Evolutionary conservation across 352 stramenopile species (phyloP), one percentile per base, ranked within the genome.

Genomic region (Thalassiosira livingstoniorum): DNA sequence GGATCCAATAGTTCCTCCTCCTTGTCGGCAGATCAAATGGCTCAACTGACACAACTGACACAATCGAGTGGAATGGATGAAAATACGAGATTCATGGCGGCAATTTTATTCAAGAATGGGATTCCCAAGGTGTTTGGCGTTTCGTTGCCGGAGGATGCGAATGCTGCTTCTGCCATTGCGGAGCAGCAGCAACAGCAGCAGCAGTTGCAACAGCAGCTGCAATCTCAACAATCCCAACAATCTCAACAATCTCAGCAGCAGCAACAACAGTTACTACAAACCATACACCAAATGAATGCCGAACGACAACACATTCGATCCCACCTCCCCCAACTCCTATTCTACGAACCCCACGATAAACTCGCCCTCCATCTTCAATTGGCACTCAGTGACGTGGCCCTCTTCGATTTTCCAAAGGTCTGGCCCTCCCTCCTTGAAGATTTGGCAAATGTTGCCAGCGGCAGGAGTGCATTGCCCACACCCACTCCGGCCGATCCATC

Each of bases 31-130:
- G 4, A 5, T 10, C 10, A 27, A 29, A 5, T 58, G 13, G 11
- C 13, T 58, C 42, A 7, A 18, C 42, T 51, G 42, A 18, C 7
- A 18, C 42, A 51, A 7, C 42, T 18, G 7, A 51, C 7, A 18
- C 42, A 7, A 18, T 18, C 0, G 15, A n/a, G 18, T 27, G 32
- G 23, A 31, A 45, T 70, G 4, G 62, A 63, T 53, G 65, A 73
- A 73, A 73, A 63, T 35, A 37, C 2, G 35, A 34, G 63, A 37
- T 51, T 51, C 21, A 21, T 51, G 62, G 35, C 62, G 5, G 31
- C 62, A 27, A 82, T 82, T 35, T 32, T 82, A 62, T 42, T 82
- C 34, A 82, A 82, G 32, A 82, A 82, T 67, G 35, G 47, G 31
- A 73, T 82, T 7, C 57, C 75, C 18, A 74, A 72, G 31, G 29